These are phyloP conservation scores for Neophaeococcomyces mojaviensis DNA, from an alignment of 2,329 filamentous ascomycete species.

Conservation along the genomic window DNA sequence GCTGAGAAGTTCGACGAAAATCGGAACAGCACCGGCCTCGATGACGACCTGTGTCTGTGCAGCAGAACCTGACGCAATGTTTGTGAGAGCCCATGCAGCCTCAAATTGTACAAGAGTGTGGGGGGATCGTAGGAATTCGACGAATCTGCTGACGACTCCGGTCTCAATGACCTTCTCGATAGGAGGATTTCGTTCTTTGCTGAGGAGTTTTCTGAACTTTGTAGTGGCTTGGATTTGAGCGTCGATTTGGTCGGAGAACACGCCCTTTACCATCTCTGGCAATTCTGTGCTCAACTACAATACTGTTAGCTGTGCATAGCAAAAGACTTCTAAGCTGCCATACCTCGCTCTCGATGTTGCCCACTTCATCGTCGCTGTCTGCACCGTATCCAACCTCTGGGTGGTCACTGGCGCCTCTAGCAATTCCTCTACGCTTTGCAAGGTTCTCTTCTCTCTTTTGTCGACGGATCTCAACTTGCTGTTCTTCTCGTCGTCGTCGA, in stretches of 20 bases:
- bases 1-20: slow-evolving; percentile 91
- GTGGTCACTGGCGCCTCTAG: slow-evolving; percentile 61
- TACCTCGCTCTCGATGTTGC: slow-evolving; percentile 95
- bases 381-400: slow-evolving; percentile 62
- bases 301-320: slow-evolving; percentile 7
- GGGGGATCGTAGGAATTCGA: slow-evolving; percentile 94
- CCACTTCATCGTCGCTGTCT: slow-evolving; percentile 90
- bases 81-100: slow-evolving; percentile 97
- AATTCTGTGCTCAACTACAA: slow-evolving; percentile 89
- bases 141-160: slow-evolving; percentile 92
- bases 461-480: slow-evolving; percentile 98
- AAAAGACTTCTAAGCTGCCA: slow-evolving; percentile 29
- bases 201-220: slow-evolving; percentile 95
- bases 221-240: slow-evolving; percentile 95
- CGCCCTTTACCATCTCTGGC: slow-evolving; percentile 93
- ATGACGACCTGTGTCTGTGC: slow-evolving; percentile 98
- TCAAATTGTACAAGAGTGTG: slow-evolving; percentile 98
- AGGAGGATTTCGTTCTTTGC: slow-evolving; percentile 96
- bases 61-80: slow-evolving; percentile 95
- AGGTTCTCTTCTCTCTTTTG: slow-evolving; percentile 98
- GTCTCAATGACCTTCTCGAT: slow-evolving; percentile 99
- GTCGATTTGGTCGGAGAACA: slow-evolving; percentile 98
- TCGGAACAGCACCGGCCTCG: slow-evolving; percentile 93
- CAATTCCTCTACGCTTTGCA: slow-evolving; percentile 93
- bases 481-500: slow-evolving; percentile 93